phyloP scores from a whole-genome alignment of 192 early-diverging fungal species.

The Chytriomyces sp. region DNA sequence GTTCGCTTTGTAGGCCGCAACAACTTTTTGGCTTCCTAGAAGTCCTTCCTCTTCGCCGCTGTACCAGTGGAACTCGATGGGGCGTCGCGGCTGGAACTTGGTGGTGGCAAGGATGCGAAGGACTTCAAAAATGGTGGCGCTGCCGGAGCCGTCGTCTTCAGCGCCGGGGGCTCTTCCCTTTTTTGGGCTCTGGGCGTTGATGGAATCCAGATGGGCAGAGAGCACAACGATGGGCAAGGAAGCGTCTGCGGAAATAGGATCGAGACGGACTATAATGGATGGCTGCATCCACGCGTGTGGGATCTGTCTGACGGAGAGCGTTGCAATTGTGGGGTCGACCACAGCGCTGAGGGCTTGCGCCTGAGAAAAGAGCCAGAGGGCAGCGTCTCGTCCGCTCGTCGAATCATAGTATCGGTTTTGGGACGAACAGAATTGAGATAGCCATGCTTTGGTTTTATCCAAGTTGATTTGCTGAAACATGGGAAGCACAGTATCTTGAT shows the following conservation, averaged over 20 bases:
- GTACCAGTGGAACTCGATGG: slow-evolving; percentile 94
- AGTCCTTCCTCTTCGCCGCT: slow-evolving; percentile 87
- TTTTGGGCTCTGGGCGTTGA: slow-evolving; percentile 54
- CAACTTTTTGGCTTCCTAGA: slow-evolving; percentile 80
- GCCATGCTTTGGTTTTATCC: slow-evolving; percentile 62
- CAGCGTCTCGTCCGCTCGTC: slow-evolving; percentile 30
- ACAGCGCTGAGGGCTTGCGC: slow-evolving; percentile 29
- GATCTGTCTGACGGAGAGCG: slow-evolving; percentile 66
- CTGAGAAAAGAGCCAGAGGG: slow-evolving; percentile 42
- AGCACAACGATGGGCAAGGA: slow-evolving; percentile 64
- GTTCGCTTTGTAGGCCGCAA: slow-evolving; percentile 61
- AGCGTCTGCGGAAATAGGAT: slow-evolving; percentile 16
- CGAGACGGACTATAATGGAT: slow-evolving; percentile 79
- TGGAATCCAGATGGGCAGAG: slow-evolving; percentile 86
- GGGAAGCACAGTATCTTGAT: slow-evolving; percentile 58
- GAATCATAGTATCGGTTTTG: slow-evolving; percentile 85
- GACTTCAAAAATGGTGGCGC: slow-evolving; percentile 78
- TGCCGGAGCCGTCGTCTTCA: slow-evolving; percentile 86
- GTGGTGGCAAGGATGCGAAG: slow-evolving; percentile 62
- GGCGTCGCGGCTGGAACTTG: slow-evolving; percentile 61
- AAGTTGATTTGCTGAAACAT: slow-evolving; percentile 65
- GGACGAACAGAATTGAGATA: slow-evolving; percentile 77
- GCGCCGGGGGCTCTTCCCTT: slow-evolving; percentile 74
- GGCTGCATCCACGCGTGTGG: slow-evolving; percentile 80
- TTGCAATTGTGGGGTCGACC: slow-evolving; percentile 8